Base-by-base conservation (phyloP, 495 filamentous ascomycete species). In the Haplographium delicatum region DNA sequence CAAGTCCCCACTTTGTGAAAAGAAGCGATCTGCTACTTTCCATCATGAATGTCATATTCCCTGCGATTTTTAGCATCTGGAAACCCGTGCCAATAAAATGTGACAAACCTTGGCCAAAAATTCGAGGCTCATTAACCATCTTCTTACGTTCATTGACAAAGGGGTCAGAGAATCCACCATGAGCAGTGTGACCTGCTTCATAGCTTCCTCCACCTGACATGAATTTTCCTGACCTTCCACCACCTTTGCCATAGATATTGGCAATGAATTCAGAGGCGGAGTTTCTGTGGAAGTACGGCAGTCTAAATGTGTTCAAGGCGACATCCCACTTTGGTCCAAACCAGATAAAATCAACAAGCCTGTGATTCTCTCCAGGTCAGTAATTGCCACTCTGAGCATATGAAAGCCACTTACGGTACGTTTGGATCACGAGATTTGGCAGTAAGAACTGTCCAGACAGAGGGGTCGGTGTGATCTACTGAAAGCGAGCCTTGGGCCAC, bases 251-350 rank as follows among this genome's bases (percentile, higher is more conserved):
- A 52, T 78, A 35, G 18, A 35, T 35, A 10, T 16, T 5, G 13
- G 33, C 33, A 5, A 76, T 54, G 67, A 75, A 77, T 57, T 76
- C 79, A 45, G 75, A 80, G 80, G 86, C 86, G 31, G 43, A 61
- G 56, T 85, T 93, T 28, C 88, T 77, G 62, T 91, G 87, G 62
- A 86, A 91, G 79, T 83, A 91, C 0, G 88, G 88, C 24, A 85
- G 86, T 16, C 87, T 78, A 75, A 89, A 91, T 10, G 88, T 90
- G 61, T 85, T 75, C 61, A 89, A 83, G 1, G 71, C 75, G 1
- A 89, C 86, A 1, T 88, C 72, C 87, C 87, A 93, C 47, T 87
- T 79, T 1, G 88, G 85, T 27, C 88, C 85, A 66, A 91, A 89
- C 53, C 88, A 83, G 55, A 89, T 85, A 57, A 91, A 89, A 65